phyloP scores from a whole-genome alignment of 1,284 basidiomycete species.

The Uromyces viciae-fabae region DNA sequence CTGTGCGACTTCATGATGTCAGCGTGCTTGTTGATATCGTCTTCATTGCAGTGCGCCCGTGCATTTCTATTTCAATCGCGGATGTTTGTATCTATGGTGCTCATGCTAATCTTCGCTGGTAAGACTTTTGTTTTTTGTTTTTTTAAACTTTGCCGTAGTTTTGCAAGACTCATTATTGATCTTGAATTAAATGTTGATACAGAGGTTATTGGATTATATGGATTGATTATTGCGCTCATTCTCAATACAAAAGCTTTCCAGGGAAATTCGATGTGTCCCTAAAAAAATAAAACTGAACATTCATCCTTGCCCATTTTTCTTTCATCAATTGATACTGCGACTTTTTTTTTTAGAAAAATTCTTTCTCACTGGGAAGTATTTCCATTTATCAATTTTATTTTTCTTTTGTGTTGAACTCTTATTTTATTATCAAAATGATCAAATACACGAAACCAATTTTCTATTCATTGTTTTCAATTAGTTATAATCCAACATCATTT shows the following conservation, averaged over 20 bases:
- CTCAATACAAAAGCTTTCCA: slow-evolving; percentile 57
- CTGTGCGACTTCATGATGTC: background rate
- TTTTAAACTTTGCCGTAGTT: slow-evolving; percentile 48
- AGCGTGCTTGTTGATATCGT: too few relatives aligned
- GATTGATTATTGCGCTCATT: slow-evolving; percentile 61
- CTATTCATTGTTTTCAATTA: too few relatives aligned
- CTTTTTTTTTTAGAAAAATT: too few relatives aligned
- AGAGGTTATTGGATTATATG: slow-evolving; percentile 60
- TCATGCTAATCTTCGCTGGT: slow-evolving; percentile 46
- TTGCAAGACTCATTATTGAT: background rate
- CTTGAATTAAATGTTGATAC: slow-evolving; percentile 50
- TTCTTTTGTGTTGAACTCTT: too few relatives aligned
- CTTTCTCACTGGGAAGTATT: too few relatives aligned
- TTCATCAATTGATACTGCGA: too few relatives aligned
- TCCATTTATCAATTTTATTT: too few relatives aligned
- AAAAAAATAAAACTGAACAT: background rate
- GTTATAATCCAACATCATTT: too few relatives aligned
- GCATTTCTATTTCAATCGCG: slow-evolving; percentile 43
- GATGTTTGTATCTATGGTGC: slow-evolving; percentile 46
- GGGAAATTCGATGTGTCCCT: slow-evolving; percentile 38
- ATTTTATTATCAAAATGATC: too few relatives aligned
- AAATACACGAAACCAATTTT: too few relatives aligned
- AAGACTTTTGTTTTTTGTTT: slow-evolving; percentile 18
- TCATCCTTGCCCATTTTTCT: too few relatives aligned
- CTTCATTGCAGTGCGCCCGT: slow-evolving; percentile 28